Conservation (phyloP, 1,139 yeast genomes). For the Kodamaea fungicola region DNA sequence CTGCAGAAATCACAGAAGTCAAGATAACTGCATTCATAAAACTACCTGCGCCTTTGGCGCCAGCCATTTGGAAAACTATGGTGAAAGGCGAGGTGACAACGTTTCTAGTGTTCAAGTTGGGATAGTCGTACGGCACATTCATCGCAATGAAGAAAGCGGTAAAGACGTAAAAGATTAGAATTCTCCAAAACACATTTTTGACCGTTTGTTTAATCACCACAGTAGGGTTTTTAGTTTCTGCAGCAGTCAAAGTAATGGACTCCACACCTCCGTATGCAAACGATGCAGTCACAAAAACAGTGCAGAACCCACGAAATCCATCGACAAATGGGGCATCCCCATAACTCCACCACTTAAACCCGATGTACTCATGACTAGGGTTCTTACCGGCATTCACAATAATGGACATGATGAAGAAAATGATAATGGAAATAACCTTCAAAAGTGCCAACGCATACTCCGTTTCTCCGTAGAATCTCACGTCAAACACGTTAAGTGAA, state of each 20-base stretch:
- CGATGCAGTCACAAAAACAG: constrained; percentile 49
- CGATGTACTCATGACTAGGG: constrained; percentile 31
- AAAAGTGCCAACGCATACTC: constrained; percentile 39
- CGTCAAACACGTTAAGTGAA: constrained; percentile 51
- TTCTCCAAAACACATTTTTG: constrained; percentile 55
- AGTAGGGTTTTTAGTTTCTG: constrained; percentile 59
- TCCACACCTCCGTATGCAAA: constrained; percentile 72
- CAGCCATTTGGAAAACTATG: constrained; percentile 53
- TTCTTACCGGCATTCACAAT: constrained; percentile 33
- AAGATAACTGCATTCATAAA: constrained; percentile 45
- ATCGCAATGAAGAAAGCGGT: constrained; percentile 45
- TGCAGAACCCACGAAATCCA: constrained; percentile 40
- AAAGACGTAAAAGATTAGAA: constrained; percentile 36
- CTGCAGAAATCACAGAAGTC: constrained; percentile 45
- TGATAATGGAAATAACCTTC: constrained; percentile 37
- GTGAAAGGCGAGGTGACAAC: constrained; percentile 64
- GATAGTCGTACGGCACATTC: constrained; percentile 42
- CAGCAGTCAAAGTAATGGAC: constrained; percentile 62
- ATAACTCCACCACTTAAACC: constrained; percentile 36
- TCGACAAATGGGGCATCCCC: constrained; percentile 42
- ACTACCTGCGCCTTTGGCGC: constrained; percentile 42
- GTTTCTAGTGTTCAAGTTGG: constrained; percentile 35
- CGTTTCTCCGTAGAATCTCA: constrained; percentile 43
- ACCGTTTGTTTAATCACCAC: constrained; percentile 57
- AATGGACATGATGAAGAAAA: constrained; percentile 38